Base-by-base conservation (phyloP, 257 asterid species). In the Capsicum baccatum region DNA sequence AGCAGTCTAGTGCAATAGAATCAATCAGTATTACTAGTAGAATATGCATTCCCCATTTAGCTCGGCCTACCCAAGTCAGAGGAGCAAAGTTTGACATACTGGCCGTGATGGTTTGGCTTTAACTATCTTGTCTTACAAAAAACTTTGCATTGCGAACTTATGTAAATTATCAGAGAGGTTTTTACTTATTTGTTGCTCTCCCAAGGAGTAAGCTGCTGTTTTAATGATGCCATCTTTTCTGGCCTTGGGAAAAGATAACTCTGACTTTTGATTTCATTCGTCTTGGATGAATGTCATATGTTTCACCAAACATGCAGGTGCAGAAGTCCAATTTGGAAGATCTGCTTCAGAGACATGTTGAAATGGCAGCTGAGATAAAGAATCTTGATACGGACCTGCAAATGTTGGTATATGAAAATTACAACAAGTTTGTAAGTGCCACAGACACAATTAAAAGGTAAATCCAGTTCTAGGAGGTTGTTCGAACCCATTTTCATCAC, bases 351-450 rank as follows among this genome's bases (percentile, higher is more conserved):
- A 97, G 92, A 87, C 99, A 97, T 89, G 99, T 97, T 66, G 98
- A 95, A 91, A 95, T 95, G 99, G 99, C 99, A 84, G 96, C 99
- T 66, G 99, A 97, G 90, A 95, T 97, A 76, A 97, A 97, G 85
- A 97, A 97, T 91, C 97, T 97, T 1, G 99, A 95, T 84, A 97
- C 99, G 15, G 99, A 97, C 93, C 88, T 97, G 91, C 99, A 97
- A 87, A 97, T 97, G 99, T 83, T 97, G 89, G 99, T 97, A 17
- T 97, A 97, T 85, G 99, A 97, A 87, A 97, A 97, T 91, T 97
- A 97, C 93, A 97, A 92, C 91, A 97, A 97, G 93, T 97, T 97
- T 88, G 94, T 97, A 82, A 95, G 99, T 84, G 99, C 99, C 21
- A 97, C 99, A 3, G 99, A 97, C 83, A 91, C 99, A 83, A 97